These are phyloP conservation scores for Ceratocystis lukuohia DNA, from an alignment of 2,329 filamentous ascomycete species.

Conservation along the genomic window DNA sequence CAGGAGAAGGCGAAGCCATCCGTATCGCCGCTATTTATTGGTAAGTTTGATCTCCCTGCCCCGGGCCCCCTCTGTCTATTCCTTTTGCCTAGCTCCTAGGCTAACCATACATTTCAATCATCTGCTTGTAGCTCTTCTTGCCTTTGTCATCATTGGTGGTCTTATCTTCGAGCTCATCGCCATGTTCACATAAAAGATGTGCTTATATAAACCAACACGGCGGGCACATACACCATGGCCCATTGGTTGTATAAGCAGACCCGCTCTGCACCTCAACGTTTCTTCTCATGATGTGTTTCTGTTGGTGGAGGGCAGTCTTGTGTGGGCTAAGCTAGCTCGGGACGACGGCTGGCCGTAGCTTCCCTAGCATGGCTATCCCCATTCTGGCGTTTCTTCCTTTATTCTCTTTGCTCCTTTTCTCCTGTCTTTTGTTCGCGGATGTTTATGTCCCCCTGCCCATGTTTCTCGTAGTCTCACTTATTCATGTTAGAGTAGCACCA, in stretches of 20 bases:
- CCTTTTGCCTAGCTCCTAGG: background rate
- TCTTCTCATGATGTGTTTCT: background rate
- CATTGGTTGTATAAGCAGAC: background rate
- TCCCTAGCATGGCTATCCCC: background rate
- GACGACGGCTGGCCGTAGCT: background rate
- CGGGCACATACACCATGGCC: too few relatives aligned
- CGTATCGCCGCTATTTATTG: conserved; percentile 50
- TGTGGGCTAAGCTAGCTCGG: background rate
- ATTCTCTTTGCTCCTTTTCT: conserved; percentile 15
- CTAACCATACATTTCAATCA: background rate
- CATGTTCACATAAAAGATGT: conserved; percentile 10
- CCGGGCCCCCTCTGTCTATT: background rate
- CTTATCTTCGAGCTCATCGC: conserved; percentile 45
- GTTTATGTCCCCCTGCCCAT: background rate
- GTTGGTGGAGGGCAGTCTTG: background rate
- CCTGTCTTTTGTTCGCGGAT: conserved; percentile 18
- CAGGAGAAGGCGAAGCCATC: conserved; percentile 46
- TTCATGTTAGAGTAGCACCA: conserved; percentile 12
- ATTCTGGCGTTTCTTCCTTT: background rate
- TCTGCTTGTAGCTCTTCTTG: conserved; percentile 36
- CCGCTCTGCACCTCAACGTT: background rate
- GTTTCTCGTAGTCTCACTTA: conserved; percentile 8
- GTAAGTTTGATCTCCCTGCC: conserved; percentile 31
- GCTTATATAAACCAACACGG: background rate
- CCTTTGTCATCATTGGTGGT: conserved; percentile 48